Evolutionary conservation across 495 filamentous ascomycete genomes (phyloP).

Genomic region (Penicillium paradoxum): DNA sequence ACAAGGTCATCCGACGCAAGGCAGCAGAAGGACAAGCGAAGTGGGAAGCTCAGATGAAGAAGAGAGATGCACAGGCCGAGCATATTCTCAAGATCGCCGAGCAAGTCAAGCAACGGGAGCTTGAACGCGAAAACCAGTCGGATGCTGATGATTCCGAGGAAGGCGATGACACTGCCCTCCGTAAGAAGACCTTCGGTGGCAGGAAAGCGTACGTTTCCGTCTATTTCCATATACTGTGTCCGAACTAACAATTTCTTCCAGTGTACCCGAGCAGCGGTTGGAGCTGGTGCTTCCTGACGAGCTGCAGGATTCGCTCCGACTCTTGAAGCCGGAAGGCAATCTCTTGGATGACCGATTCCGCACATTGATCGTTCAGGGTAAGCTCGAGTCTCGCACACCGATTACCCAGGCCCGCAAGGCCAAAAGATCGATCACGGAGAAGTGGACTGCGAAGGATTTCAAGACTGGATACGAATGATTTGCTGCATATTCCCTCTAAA

Average conservation of each 20-base stretch:
- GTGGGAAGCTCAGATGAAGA: slow-evolving; percentile 66
- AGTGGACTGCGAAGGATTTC: slow-evolving; percentile 97
- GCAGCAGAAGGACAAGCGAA: slow-evolving; percentile 69
- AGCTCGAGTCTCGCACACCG: slow-evolving; percentile 74
- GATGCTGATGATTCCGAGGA: slow-evolving; percentile 55
- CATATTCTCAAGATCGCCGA: slow-evolving; percentile 60
- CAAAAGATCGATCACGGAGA: slow-evolving; percentile 77
- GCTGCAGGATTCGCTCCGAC: slow-evolving; percentile 80
- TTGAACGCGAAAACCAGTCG: slow-evolving; percentile 31
- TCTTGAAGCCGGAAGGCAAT: slow-evolving; percentile 92
- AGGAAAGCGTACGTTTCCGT: slow-evolving; percentile 53
- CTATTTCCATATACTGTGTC: neutral
- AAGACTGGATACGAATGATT: slow-evolving; percentile 40
- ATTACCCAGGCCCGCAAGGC: slow-evolving; percentile 73
- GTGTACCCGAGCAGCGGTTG: slow-evolving; percentile 69
- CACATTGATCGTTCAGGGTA: slow-evolving; percentile 80
- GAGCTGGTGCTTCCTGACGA: slow-evolving; percentile 92
- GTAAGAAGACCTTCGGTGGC: slow-evolving; percentile 66
- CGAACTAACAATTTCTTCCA: slow-evolving; percentile 31
- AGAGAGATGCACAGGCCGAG: slow-evolving; percentile 60
- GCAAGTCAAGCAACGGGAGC: slow-evolving; percentile 56
- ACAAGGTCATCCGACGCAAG: slow-evolving; percentile 81
- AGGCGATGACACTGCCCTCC: slow-evolving; percentile 53
- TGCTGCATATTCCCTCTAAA: slow-evolving; percentile 21
- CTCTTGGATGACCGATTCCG: slow-evolving; percentile 87